Base-by-base conservation (phyloP, 805 yeast species). In the Saccharomycopsis schoenii region DNA sequence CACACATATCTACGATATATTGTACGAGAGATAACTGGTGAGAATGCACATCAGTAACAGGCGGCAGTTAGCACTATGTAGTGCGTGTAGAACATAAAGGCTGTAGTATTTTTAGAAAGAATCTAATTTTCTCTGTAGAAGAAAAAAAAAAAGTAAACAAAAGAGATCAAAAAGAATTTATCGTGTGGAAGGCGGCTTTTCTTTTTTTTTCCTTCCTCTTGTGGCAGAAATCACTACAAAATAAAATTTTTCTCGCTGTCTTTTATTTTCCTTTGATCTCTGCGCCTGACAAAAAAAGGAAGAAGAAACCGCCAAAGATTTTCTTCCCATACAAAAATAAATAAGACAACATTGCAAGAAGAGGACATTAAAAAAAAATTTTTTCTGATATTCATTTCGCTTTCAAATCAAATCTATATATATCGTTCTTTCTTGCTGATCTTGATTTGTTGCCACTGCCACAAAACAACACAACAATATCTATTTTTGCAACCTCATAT, bases 271-370 rank as follows among this genome's bases (percentile, higher is more conserved):
- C 21, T 47, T 47, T 47, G 52, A 47, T 47, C 52, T 47, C 52
- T 47, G 52, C 52, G 52, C 52, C 52, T 47, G 52, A 47, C 52
- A 47, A 47, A 47, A 24, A 29, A 3, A 29, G 34, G 34, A 29
- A 29, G 34, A 29, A 6, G 34, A 29, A 29, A 29, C 34, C 3
- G 34, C 34, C 34, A 29, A 29, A 29, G 34, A 29, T 29, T 29
- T 29, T 29, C 6, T 42, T 42, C 5, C 24, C 50, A 42, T 17
- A 42, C 50, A 42, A 42, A 42, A 42, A 40, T 29, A 19, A 47
- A 47, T 47, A 47, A 47, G 52, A 47, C 52, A 47, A 47, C 52
- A 47, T 47, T 47, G 52, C 52, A 47, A 47, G n/a, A n/a, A 21
- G 19, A 47, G 34, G 34, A 47, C 52, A 47, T 24, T 24, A 25